phyloP scores from a whole-genome alignment of 805 yeast genomes.

The Candida quercuum region DNA sequence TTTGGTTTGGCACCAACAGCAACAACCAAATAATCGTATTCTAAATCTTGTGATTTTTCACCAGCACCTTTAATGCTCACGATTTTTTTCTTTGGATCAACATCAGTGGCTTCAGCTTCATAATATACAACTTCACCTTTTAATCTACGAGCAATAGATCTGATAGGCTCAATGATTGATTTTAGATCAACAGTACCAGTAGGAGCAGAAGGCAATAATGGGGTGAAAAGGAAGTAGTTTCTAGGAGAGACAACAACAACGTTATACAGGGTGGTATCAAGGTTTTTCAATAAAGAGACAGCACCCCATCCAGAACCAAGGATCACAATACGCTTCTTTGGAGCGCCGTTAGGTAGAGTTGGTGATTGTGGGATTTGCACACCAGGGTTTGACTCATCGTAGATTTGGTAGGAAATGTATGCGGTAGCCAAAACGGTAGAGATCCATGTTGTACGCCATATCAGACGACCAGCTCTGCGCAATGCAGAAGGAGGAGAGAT shows the following conservation, averaged over 20 bases:
- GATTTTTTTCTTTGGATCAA: conserved; percentile 67
- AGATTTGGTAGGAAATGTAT: conserved; percentile 57
- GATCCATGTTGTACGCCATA: conserved; percentile 45
- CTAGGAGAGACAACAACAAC: conserved; percentile 90
- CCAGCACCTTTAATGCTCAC: conserved; percentile 55
- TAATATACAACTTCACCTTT: conserved; percentile 75
- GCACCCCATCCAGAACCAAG: conserved; percentile 96
- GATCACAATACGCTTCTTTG: conserved; percentile 49
- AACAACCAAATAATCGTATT: conserved; percentile 79
- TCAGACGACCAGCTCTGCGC: conserved; percentile 17
- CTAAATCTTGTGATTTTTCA: conserved; percentile 38
- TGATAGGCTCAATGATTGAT: conserved; percentile 91
- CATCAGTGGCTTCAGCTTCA: conserved; percentile 85
- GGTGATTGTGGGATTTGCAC: conserved; percentile 58
- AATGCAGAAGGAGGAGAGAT: conserved; percentile 15
- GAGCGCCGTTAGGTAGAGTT: conserved; percentile 39
- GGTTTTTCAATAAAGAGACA: conserved; percentile 72
- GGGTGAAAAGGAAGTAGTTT: conserved; percentile 93
- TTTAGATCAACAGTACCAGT: conserved; percentile 88
- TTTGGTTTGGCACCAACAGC: conserved; percentile 96
- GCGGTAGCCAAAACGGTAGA: conserved; percentile 49
- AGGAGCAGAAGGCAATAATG: conserved; percentile 91
- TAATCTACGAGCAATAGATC: conserved; percentile 75
- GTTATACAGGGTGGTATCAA: conserved; percentile 83
- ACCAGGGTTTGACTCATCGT: conserved; percentile 56